Evolutionary conservation across 768 basidiomycete species (phyloP), one percentile per base, ranked within the genome.

Genomic region (Filobasidium floriforme): DNA sequence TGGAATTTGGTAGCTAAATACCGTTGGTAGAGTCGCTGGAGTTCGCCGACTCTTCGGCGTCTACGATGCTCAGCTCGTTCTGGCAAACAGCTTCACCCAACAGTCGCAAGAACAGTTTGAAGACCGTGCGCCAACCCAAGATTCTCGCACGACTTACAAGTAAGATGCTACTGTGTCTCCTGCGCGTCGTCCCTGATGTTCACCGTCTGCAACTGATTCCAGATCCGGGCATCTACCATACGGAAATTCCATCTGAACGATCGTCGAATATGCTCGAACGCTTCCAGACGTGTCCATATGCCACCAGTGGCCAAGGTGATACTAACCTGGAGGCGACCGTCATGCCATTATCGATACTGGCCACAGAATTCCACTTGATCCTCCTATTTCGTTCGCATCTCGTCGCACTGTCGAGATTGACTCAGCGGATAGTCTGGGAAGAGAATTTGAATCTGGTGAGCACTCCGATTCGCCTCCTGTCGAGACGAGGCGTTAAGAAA

Each of bases 321-420:
- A 37, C 32, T 3, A 37, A 37, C 32, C 32, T 37, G 9, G 79
- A 9, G 72, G 79, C 15, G 28, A 22, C 37, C 40, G 18, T 24
- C 28, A 61, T 29, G 22, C 65, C 46, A 29, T 75, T 80, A 6
- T 63, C 72, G 14, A 65, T 83, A 73, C 83, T 86, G 11, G 80
- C 96, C 63, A 94, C 93, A 0, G 89, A 94, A 73, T 96, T 89
- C 75, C 96, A 99, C 75, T 90, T 92, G 73, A 79, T 99, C 22
- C 77, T 97, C 4, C 81, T 98, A 5, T 94, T 91, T 79, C 82
- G 81, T 49, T 88, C 93, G 73, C 82, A 87, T 52, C 82, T 97
- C 11, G 80, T 86, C 15, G 91, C 85, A 4, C 82, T 97, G 41
- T 90, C 88, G 65, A 84, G 84, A 66, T 81, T 97, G 59, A 86